A percentile compares a stretch with the other conserved stretches of the same genome.
phyloP scores from a whole-genome alignment of 148 eudicot genomes.

The Dysphania ambrosioides region DNA sequence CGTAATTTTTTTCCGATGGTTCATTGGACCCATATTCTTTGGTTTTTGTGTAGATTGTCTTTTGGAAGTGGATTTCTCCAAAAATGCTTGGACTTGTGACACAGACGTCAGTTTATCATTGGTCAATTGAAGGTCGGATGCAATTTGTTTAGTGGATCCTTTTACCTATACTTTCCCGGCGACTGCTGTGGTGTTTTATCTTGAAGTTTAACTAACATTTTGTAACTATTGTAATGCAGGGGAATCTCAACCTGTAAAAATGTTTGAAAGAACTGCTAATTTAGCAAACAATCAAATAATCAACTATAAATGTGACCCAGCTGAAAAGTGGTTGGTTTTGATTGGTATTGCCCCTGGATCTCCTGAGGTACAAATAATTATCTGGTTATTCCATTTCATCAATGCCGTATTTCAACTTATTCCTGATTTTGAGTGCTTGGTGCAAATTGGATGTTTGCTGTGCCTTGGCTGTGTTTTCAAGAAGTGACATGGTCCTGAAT shows the following conservation, averaged over 20 bases:
- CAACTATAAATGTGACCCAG: conserved; percentile 74
- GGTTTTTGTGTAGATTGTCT: conserved; percentile 55
- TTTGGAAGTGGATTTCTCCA: conserved; percentile 97
- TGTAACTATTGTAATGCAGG: conserved; percentile 38
- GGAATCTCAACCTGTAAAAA: conserved; percentile 68
- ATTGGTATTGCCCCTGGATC: conserved; percentile 91
- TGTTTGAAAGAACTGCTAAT: conserved; percentile 89
- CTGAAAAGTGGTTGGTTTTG: conserved; percentile 88
- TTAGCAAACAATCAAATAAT: conserved; percentile 48
- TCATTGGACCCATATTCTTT: conserved; percentile 10
- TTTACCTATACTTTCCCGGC: conserved; percentile 13
- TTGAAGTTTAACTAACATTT: conserved; percentile 7
- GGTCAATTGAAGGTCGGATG: conserved; percentile 85
- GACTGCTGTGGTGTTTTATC: conserved; percentile 3
- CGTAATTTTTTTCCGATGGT: background rate
- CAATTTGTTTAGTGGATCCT: background rate
- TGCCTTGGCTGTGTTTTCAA: background rate
- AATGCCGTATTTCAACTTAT: background rate
- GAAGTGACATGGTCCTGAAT: background rate
- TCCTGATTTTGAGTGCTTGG: background rate
- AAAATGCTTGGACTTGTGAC: conserved; percentile 89
- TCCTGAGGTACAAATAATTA: conserved; percentile 48
- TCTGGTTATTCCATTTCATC: background rate
- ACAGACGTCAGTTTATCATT: conserved; percentile 88
- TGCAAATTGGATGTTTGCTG: too few relatives aligned